A percentile compares a stretch with the other conserved stretches of the same genome.
phyloP scores from a whole-genome alignment of 2,329 filamentous ascomycete genomes.

The Graphilbum fragrans region DNA sequence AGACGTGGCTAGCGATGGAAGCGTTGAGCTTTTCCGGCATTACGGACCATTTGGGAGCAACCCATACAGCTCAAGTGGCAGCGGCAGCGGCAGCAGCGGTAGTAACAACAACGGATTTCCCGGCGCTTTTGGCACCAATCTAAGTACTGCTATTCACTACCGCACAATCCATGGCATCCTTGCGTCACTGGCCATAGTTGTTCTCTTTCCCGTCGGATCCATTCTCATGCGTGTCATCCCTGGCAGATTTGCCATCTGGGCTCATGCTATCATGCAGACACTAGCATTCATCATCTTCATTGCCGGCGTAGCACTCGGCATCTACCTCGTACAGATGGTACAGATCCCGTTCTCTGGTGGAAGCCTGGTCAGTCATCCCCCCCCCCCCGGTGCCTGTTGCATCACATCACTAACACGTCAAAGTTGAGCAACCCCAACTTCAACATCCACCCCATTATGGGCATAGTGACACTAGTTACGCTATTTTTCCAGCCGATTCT shows the following conservation, averaged over 20 bases:
- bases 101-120: not conserved
- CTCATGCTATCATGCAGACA: constrained; percentile 27
- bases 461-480: constrained; percentile 25
- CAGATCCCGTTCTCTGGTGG: constrained; percentile 17
- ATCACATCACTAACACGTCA: not conserved
- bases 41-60: constrained; percentile 3
- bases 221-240: constrained; percentile 27
- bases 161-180: constrained; percentile 28
- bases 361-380: constrained; percentile 18
- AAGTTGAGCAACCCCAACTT: constrained; percentile 18
- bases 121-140: constrained; percentile 14
- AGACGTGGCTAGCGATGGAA: no score
- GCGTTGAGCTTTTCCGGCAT: constrained; percentile 14
- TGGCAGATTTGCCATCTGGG: constrained; percentile 21
- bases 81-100: not conserved
- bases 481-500: constrained; percentile 28
- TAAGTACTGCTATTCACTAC: constrained; percentile 15
- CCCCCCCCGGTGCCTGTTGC: not conserved
- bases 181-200: constrained; percentile 25
- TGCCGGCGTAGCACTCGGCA: constrained; percentile 26
- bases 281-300: constrained; percentile 24
- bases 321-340: constrained; percentile 24
- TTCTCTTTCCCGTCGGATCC: constrained; percentile 31
- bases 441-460: constrained; percentile 34
- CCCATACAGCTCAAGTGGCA: not conserved